Evolutionary conservation across 805 yeast species (phyloP).

Genomic region (Geotrichum ghanense): DNA sequence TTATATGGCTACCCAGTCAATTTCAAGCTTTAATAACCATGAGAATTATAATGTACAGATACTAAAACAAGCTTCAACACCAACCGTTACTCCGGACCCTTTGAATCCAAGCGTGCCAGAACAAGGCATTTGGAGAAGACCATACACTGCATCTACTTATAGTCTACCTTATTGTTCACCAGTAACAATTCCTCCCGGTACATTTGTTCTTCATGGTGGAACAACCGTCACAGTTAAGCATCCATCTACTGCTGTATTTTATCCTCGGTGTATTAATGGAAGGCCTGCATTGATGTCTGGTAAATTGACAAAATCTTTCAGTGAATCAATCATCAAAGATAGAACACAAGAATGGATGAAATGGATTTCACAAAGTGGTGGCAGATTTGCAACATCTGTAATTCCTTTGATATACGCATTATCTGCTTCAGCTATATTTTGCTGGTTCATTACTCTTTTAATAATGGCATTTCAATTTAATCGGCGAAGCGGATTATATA

Average conservation of each 20-base stretch:
- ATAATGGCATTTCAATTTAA: slow-evolving; percentile 41
- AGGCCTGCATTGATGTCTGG: neutral
- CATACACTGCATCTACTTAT: neutral
- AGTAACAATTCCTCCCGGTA: neutral
- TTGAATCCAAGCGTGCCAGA: no score
- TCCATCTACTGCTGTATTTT: neutral
- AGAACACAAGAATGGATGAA: slow-evolving; percentile 1
- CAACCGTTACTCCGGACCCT: neutral
- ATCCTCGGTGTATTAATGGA: neutral
- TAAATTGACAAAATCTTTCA: neutral
- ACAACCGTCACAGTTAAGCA: neutral
- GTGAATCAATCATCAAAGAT: neutral
- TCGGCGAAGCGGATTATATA: slow-evolving; percentile 39
- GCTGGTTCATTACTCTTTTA: slow-evolving; percentile 44
- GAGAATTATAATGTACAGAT: neutral
- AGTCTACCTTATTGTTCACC: neutral
- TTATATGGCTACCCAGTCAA: neutral
- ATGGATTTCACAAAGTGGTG: slow-evolving; percentile 1
- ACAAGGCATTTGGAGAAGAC: neutral
- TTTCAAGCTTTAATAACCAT: neutral
- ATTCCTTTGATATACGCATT: slow-evolving; percentile 53
- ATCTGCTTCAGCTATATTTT: slow-evolving; percentile 53
- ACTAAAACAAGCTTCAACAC: neutral
- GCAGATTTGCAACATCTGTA: slow-evolving; percentile 19
- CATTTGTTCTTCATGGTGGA: neutral